Base-by-base conservation (phyloP, 495 filamentous ascomycete species). In the Lophiostoma macrostomum region DNA sequence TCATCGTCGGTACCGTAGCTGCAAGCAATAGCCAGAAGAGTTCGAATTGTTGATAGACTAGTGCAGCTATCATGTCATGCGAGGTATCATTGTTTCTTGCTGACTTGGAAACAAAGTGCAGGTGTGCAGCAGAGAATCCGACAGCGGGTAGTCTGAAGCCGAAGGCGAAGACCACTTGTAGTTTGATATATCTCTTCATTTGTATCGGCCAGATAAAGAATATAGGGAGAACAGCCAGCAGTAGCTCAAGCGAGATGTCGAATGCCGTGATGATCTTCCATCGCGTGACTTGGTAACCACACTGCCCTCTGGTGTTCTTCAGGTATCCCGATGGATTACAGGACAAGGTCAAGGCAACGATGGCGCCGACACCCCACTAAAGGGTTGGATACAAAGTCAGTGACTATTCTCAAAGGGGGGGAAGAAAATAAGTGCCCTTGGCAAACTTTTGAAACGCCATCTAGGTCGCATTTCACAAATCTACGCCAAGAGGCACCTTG, bases 171-270 rank as follows among this genome's bases (percentile, higher is more conserved):
- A 56, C 20, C 27, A 64, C 58, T 37, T 56, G 58, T 5, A 54
- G 13, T 38, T 64, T 64, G 14, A 56, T 46, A 20, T 47, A 36
- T 11, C 8, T 4, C 13, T 53, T 39, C 62, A 65, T 65, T 32
- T 65, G 62, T 38, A 65, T 39, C 16, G 39, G 39, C 53, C 53
- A 62, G 44, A 65, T 49, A 10, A 65, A 50, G 34, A 42, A 42
- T 19, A 59, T 18, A 3, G 62, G 62, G 12, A 65, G 42, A 14
- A 43, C 18, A 11, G 63, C 34, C 1, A 65, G 44, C 10, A 59
- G 31, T 10, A 63, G 12, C 32, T 65, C 62, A 1, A 59, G 37
- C 10, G 48, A 25, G 22, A 59, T 41, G 38, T 65, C 59, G 20
- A 62, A 49, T 7, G 29, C 44, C 18, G 47, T 50, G 30, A 65